Percentiles rank a stretch among this genome's conserved stretches.
These are phyloP conservation scores for Penicillium oxalicum DNA, from an alignment of 2,329 filamentous ascomycete genomes.

Conservation along the genomic window DNA sequence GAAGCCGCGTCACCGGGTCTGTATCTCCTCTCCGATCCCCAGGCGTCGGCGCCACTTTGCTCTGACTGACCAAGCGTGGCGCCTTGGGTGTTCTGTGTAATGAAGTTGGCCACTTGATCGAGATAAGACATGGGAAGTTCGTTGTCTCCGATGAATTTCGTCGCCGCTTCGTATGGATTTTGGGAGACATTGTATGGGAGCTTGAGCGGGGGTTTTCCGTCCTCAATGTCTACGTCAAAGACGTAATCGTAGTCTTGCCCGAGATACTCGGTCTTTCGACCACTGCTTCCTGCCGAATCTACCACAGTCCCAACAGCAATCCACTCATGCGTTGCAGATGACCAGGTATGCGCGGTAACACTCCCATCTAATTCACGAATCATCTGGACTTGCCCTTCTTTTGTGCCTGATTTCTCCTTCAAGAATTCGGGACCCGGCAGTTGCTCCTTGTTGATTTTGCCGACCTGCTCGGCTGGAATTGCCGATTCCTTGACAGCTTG, in stretches of 20 bases:
- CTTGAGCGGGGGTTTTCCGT: slow-evolving; percentile 86
- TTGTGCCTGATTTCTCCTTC: slow-evolving; percentile 74
- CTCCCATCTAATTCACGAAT: slow-evolving; percentile 75
- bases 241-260: slow-evolving; percentile 94
- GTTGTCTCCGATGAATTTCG: slow-evolving; percentile 84
- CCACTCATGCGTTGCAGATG: slow-evolving; percentile 65
- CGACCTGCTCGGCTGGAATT: slow-evolving; percentile 80
- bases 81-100: slow-evolving; percentile 81
- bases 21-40: slow-evolving; percentile 72
- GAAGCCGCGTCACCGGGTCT: slow-evolving; percentile 60
- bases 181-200: slow-evolving; percentile 90
- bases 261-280: slow-evolving; percentile 67
- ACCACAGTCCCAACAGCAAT: slow-evolving; percentile 90
- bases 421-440: slow-evolving; percentile 85
- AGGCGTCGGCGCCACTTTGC: slow-evolving; percentile 60
- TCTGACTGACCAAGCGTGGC: slow-evolving; percentile 66
- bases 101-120: slow-evolving; percentile 89
- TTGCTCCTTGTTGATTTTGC: slow-evolving; percentile 83
- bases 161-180: slow-evolving; percentile 86
- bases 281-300: slow-evolving; percentile 75
- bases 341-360: slow-evolving; percentile 86
- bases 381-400: slow-evolving; percentile 93
- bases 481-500: slow-evolving; percentile 74
- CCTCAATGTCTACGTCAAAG: slow-evolving; percentile 93
- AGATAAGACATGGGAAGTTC: slow-evolving; percentile 81